A percentile compares a stretch with the other conserved stretches of the same genome.
Evolutionary conservation across 352 stramenopile genomes (phyloP).

Genomic region (Thraustochytrium sp.): DNA sequence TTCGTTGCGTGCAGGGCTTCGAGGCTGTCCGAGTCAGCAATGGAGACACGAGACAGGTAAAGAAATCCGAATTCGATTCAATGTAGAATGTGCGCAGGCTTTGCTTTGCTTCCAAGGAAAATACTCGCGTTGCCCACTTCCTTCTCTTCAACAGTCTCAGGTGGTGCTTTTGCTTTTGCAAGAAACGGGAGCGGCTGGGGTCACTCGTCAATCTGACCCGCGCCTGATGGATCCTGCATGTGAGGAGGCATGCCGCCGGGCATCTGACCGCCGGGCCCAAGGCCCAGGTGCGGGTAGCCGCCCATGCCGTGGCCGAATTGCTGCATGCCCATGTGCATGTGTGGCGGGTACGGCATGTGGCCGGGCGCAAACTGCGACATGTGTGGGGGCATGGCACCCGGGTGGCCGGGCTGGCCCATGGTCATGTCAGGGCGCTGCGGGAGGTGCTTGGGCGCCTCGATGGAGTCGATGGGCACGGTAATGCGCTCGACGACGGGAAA

Average conservation of each 20-base stretch:
- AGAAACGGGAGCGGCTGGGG: too few relatives aligned
- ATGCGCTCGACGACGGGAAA: background rate
- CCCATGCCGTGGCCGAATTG: slow-evolving; percentile 4
- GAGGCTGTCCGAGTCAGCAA: too few relatives aligned
- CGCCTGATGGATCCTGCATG: background rate
- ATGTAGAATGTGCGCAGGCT: too few relatives aligned
- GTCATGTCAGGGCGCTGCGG: background rate
- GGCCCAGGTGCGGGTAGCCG: background rate
- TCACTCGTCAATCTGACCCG: background rate
- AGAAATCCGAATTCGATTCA: too few relatives aligned
- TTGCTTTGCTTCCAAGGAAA: too few relatives aligned
- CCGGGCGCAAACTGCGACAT: background rate
- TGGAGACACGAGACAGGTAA: too few relatives aligned
- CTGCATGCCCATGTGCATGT: slow-evolving; percentile 21
- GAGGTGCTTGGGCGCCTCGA: background rate
- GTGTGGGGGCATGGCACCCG: background rate
- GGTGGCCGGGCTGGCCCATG: background rate
- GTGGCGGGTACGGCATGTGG: background rate
- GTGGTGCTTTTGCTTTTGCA: too few relatives aligned
- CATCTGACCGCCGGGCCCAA: background rate
- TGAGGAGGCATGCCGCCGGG: background rate
- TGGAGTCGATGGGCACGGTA: background rate
- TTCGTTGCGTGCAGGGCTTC: too few relatives aligned
- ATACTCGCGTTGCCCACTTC: too few relatives aligned
- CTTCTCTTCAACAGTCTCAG: too few relatives aligned